Conservation (phyloP, 2,329 filamentous ascomycete genomes). For the Trichoderma sp. region DNA sequence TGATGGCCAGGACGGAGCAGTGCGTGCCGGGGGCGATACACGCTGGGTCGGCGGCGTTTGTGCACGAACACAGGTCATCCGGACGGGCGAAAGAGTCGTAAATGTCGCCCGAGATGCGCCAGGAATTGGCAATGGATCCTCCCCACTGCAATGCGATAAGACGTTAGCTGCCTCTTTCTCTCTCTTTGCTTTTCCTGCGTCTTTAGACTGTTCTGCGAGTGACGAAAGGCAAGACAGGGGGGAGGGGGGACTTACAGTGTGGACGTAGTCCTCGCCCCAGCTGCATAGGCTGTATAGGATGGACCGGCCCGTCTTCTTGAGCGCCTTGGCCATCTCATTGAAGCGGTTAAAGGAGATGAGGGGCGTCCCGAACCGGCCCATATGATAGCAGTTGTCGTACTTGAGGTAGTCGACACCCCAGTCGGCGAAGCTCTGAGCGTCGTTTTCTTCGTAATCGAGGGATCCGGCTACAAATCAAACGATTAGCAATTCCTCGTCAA, state of each 20-base stretch:
- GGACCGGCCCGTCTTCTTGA: conserved; percentile 31
- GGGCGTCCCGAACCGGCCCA: conserved; percentile 16
- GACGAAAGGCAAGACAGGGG: background rate
- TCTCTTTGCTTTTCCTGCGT: background rate
- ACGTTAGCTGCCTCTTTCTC: background rate
- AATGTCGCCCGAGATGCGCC: conserved; percentile 36
- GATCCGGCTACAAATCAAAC: conserved; percentile 36
- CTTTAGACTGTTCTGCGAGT: background rate
- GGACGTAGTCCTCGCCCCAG: conserved; percentile 30
- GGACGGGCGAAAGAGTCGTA: conserved; percentile 32
- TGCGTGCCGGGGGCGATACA: conserved; percentile 16
- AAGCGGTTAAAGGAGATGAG: conserved; percentile 18
- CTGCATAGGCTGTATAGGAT: conserved; percentile 36
- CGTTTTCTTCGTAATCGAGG: conserved; percentile 49
- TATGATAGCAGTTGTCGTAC: conserved; percentile 46
- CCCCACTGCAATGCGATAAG: background rate
- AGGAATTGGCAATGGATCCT: conserved; percentile 29
- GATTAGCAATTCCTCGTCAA: conserved; percentile 10
- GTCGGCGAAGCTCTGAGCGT: conserved; percentile 50
- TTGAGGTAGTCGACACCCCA: conserved; percentile 55
- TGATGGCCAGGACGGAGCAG: conserved; percentile 17
- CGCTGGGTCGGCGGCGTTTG: conserved; percentile 12
- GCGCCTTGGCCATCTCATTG: conserved; percentile 33
- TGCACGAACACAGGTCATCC: conserved; percentile 17
- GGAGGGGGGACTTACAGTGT: background rate